A percentile compares a stretch with the other conserved stretches of the same genome.
phyloP scores from a whole-genome alignment of 305 asterid species.

The Galium porrigens region DNA sequence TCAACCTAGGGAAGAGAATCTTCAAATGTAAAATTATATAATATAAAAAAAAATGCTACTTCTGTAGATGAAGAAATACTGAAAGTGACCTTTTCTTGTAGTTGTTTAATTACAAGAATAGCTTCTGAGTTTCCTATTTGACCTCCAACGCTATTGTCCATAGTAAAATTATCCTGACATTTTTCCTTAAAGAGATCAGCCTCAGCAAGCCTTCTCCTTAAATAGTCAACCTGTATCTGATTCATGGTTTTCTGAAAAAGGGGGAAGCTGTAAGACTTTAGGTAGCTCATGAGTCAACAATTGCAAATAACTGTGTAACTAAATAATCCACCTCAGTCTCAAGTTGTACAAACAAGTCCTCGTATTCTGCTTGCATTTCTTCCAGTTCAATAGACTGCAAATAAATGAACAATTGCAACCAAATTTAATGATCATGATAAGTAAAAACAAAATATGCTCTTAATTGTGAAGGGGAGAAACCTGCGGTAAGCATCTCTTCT shows the following conservation, averaged over 20 bases:
- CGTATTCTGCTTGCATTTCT: constrained; percentile 48
- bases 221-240: constrained; percentile 48
- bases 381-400: constrained; percentile 47
- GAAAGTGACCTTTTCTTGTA: constrained; percentile 62
- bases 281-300: constrained; percentile 13
- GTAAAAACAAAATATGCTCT: constrained; percentile 1
- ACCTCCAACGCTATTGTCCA: constrained; percentile 20
- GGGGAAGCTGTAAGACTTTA: constrained; percentile 11
- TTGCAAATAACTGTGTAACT: constrained; percentile 14
- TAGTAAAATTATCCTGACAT: constrained; percentile 23
- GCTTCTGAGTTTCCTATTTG: constrained; percentile 45
- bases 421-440: not conserved
- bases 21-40: not conserved
- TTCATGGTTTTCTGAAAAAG: constrained; percentile 46
- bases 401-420: constrained; percentile 16
- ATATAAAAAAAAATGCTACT: not conserved
- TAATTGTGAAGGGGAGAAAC: constrained; percentile 24
- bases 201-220: constrained; percentile 52
- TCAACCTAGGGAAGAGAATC: not conserved
- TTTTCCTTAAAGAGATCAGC: constrained; percentile 29
- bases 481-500: constrained; percentile 51
- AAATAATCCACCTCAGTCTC: constrained; percentile 64
- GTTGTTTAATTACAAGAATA: constrained; percentile 61
- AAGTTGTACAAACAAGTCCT: constrained; percentile 46
- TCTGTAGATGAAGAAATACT: constrained; percentile 11